Conservation (phyloP, 495 filamentous ascomycete genomes). For the Clavariopsis aquatica region DNA sequence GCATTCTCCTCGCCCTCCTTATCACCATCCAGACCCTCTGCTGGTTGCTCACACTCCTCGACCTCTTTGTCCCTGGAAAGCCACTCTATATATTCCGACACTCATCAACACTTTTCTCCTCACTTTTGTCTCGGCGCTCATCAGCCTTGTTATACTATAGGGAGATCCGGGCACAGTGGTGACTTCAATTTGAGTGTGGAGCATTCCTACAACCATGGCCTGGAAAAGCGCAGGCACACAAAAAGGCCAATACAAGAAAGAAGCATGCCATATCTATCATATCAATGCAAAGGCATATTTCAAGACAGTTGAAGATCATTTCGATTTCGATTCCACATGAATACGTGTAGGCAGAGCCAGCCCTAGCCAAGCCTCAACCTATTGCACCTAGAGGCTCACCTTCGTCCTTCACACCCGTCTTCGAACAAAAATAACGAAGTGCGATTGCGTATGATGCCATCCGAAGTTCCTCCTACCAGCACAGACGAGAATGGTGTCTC, state of each 20-base stretch:
- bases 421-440: background rate
- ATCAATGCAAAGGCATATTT: background rate
- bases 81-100: conserved; percentile 10
- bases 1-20: conserved; percentile 17
- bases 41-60: conserved; percentile 25
- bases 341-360: background rate
- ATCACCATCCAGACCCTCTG: conserved; percentile 16
- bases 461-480: background rate
- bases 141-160: conserved; percentile 8
- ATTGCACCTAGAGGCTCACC: background rate
- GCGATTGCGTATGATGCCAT: background rate
- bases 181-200: background rate
- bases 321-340: background rate
- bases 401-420: background rate
- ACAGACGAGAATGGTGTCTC: background rate
- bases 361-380: background rate
- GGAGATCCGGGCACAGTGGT: conserved; percentile 6
- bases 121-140: conserved; percentile 10
- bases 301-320: background rate
- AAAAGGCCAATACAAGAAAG: background rate
- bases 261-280: no score
- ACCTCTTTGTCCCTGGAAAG: conserved; percentile 27
- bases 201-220: background rate
- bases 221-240: background rate
- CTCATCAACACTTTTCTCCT: background rate